phyloP scores from a whole-genome alignment of 192 early-diverging fungal genomes.

The Phycomyces blakesleeanus region DNA sequence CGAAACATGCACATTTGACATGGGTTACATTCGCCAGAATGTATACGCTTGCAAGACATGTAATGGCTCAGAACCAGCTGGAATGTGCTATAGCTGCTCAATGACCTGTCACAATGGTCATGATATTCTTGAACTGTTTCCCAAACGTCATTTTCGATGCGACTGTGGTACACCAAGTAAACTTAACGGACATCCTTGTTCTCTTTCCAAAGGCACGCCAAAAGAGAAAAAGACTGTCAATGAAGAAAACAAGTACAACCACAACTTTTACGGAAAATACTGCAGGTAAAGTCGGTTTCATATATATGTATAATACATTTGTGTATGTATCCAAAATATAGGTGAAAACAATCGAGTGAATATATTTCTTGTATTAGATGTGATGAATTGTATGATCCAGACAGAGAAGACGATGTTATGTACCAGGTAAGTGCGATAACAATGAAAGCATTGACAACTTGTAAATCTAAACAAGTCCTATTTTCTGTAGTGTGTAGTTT shows the following conservation, averaged over 20 bases:
- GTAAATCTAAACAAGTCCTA: no score
- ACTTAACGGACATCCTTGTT: conserved; percentile 35
- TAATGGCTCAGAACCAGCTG: conserved; percentile 36
- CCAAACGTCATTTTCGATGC: conserved; percentile 81
- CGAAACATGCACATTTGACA: conserved; percentile 68
- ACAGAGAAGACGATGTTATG: conserved; percentile 73
- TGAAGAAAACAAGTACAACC: conserved; percentile 71
- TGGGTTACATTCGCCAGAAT: conserved; percentile 75
- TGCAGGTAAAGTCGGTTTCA: conserved; percentile 54
- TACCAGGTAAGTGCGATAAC: conserved; percentile 30
- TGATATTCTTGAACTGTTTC: conserved; percentile 82
- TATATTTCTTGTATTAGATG: no score
- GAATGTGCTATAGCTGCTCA: conserved; percentile 76
- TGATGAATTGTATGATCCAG: conserved; percentile 68
- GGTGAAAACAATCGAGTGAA: no score
- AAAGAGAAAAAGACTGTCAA: conserved; percentile 41
- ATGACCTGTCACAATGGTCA: conserved; percentile 75
- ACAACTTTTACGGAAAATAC: conserved; percentile 80
- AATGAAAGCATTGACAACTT: neutral
- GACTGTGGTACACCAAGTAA: conserved; percentile 76
- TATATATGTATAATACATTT: neutral
- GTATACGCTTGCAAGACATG: conserved; percentile 85
- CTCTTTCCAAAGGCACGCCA: conserved; percentile 20
- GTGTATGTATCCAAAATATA: no score
- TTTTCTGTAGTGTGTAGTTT: conserved; percentile 79